Percentiles rank a stretch among this genome's conserved stretches.
These are phyloP conservation scores for Calonectria montana DNA, from an alignment of 2,329 filamentous ascomycete species.

Conservation along the genomic window DNA sequence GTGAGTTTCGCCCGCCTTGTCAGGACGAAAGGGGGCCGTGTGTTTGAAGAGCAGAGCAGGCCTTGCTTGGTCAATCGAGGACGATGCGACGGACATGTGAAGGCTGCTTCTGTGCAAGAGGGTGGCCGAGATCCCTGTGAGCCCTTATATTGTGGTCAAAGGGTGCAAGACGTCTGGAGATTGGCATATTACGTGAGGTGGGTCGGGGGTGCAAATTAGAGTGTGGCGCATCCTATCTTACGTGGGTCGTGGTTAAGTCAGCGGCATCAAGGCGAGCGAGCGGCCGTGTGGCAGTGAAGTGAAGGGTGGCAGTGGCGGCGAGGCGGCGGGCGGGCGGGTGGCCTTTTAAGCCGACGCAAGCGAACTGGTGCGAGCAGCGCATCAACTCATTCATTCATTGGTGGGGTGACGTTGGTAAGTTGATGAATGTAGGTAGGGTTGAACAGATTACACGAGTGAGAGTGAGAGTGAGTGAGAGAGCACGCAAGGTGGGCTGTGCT, in stretches of 20 bases:
- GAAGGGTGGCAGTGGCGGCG: not conserved
- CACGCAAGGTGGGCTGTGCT: too few species aligned
- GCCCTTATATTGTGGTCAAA: not conserved
- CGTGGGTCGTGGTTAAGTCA: not conserved
- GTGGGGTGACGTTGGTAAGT: too few species aligned
- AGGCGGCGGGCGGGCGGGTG: not conserved
- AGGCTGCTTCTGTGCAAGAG: not conserved
- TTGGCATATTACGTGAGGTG: constrained; percentile 3
- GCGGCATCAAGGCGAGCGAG: not conserved
- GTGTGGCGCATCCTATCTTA: not conserved
- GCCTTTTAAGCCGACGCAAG: not conserved
- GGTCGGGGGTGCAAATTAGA: not conserved
- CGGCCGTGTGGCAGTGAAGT: not conserved
- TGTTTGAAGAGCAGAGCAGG: not conserved
- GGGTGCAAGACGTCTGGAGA: not conserved
- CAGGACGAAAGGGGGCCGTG: not conserved
- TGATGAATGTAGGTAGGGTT: too few species aligned
- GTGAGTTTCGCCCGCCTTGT: constrained; percentile 1
- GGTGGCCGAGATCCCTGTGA: not conserved
- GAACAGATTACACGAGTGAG: too few species aligned
- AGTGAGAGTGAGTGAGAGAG: too few species aligned
- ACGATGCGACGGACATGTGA: not conserved
- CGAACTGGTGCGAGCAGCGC: not conserved
- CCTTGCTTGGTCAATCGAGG: not conserved
- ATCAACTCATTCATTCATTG: too few species aligned